A percentile compares a stretch with the other conserved stretches of the same genome.
Evolutionary conservation across 495 filamentous ascomycete species (phyloP).

Genomic region (Podospora pseudopauciseta): DNA sequence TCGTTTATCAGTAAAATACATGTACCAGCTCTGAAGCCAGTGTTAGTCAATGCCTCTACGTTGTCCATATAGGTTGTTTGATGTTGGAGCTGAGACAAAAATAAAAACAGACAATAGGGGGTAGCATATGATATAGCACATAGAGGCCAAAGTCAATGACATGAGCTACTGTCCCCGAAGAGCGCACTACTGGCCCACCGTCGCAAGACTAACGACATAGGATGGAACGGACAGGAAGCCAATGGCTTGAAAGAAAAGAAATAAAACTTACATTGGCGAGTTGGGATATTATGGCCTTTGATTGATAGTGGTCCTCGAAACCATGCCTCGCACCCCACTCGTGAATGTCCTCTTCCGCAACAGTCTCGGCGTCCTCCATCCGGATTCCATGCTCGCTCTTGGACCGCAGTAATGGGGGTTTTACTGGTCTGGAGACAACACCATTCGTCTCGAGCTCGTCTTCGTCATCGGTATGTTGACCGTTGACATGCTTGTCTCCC

Average conservation of each 20-base stretch:
- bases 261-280: slow-evolving; percentile 51
- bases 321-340: slow-evolving; percentile 60
- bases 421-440: slow-evolving; percentile 38
- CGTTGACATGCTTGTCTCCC: slow-evolving; percentile 25
- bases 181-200: neutral
- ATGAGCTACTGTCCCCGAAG: neutral
- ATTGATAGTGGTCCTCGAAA: slow-evolving; percentile 67
- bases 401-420: slow-evolving; percentile 60
- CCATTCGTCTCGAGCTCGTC: slow-evolving; percentile 30
- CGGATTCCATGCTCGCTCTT: slow-evolving; percentile 67
- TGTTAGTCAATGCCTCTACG: neutral
- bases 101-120: too few species aligned
- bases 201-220: neutral
- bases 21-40: slow-evolving; percentile 74
- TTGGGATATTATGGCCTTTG: slow-evolving; percentile 59
- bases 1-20: slow-evolving; percentile 97
- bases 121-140: too few species aligned
- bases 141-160: neutral
- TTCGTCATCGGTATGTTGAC: slow-evolving; percentile 15
- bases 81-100: neutral
- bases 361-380: slow-evolving; percentile 33
- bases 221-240: neutral
- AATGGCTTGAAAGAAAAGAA: slow-evolving; percentile 2
- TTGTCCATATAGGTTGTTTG: neutral
- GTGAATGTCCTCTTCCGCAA: slow-evolving; percentile 34